Evolutionary conservation across 768 basidiomycete genomes (phyloP), one percentile per base, ranked within the genome.

Genomic region (Suillus plorans): DNA sequence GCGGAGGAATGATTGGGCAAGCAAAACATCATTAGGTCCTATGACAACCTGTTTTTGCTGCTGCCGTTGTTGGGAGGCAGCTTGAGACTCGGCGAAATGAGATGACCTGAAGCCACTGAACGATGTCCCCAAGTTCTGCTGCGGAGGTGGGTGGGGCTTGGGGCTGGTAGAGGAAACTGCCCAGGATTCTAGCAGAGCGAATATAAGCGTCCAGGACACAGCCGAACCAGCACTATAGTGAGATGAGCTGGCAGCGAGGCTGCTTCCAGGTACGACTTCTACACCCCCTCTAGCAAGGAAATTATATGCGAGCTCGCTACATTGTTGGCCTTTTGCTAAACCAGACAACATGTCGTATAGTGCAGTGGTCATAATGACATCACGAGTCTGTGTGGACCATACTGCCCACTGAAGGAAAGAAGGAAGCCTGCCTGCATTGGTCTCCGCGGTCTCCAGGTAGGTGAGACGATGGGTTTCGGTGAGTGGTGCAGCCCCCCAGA

Each of bases 381-480:
- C 91, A 65, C 89, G 85, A 5, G 85, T 81, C 63, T 93, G 88
- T 1, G 92, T 91, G 1, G 90, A 91, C 90, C 90, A 91, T 10
- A 92, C 86, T 0, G 92, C 92, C 95, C 94, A 97, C 64, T 94
- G 91, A 57, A 97, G 78, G 74, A 97, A 96, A 2, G 87, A 83
- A 1, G 88, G 86, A 0, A 93, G 80, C 64, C 88, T 85, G 2
- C 85, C 87, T 31, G 84, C 76, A 2, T 82, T 85, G n/a, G 83
- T 80, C 69, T 94, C 92, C 0, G 84, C 69, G 42, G 77, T 76
- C 68, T 91, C 87, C 66, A 86, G 72, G 70, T 90, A 90, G 4
- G 84, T 78, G 14, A 80, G 73, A 34, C 76, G 77, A 14, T 77
- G 76, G 0, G 75, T 62, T 7, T 84, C 83, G 45, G 72, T 72